Percentiles rank a stretch among this genome's conserved stretches.
Conservation (phyloP, 345 rosid genomes). For the Erysimum cheiranthoides region DNA sequence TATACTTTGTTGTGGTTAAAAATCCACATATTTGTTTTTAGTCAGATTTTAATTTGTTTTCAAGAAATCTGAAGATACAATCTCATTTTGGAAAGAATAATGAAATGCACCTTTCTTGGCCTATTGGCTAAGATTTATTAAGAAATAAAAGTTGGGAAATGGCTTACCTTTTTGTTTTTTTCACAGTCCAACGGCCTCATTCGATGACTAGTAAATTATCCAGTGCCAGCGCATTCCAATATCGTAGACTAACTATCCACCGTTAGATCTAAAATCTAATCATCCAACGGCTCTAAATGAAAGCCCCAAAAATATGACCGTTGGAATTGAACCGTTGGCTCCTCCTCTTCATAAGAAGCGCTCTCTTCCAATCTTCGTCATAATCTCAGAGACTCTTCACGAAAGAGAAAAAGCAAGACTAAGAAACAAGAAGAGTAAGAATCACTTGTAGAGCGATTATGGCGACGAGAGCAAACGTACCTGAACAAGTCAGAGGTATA, state of each 20-base stretch:
- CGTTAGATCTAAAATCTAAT: constrained; percentile 29
- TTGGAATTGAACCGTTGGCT: constrained; percentile 43
- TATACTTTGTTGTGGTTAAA: too few species aligned
- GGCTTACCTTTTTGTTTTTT: neutral
- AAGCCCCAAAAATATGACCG: constrained; percentile 42
- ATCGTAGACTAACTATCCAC: constrained; percentile 4
- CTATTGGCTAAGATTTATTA: constrained; percentile 4
- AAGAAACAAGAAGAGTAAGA: constrained; percentile 25
- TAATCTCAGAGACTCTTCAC: constrained; percentile 36
- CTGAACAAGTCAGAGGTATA: constrained; percentile 45
- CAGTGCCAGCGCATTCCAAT: constrained; percentile 34
- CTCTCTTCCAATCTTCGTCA: constrained; percentile 23
- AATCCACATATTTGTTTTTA: neutral
- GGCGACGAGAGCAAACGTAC: constrained; percentile 47
- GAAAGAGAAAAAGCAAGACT: constrained; percentile 17
- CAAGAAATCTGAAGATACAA: neutral
- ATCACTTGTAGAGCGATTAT: constrained; percentile 10
- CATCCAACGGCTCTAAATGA: constrained; percentile 34
- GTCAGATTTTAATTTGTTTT: neutral
- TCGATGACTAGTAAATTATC: neutral
- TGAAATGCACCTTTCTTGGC: constrained; percentile 10
- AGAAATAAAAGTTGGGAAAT: constrained; percentile 14
- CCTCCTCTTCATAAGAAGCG: constrained; percentile 44
- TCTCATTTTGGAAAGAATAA: neutral
- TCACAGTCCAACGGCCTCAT: constrained; percentile 36